Conservation (phyloP, 2,329 filamentous ascomycete species). For the Colletotrichum euphorbiae region DNA sequence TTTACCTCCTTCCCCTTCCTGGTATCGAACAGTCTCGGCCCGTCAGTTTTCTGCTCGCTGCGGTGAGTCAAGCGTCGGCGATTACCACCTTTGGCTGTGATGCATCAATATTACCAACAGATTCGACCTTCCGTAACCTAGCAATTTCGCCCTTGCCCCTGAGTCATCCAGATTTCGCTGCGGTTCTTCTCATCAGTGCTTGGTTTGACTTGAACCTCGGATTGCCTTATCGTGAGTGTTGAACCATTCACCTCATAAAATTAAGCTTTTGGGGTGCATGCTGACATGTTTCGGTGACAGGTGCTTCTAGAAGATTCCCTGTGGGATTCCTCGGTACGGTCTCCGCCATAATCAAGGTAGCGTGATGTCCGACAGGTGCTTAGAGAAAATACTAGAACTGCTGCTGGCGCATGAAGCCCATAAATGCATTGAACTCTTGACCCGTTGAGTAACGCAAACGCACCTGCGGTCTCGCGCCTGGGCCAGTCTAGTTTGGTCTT, state of each 20-base stretch:
- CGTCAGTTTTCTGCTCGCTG: neutral
- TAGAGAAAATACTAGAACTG: too few relatives aligned
- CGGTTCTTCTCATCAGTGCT: neutral
- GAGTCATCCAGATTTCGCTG: constrained; percentile 23
- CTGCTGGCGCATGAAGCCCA: too few relatives aligned
- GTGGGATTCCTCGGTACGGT: too few relatives aligned
- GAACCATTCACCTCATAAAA: neutral
- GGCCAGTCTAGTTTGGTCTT: too few relatives aligned
- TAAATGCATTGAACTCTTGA: too few relatives aligned
- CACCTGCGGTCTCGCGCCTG: too few relatives aligned
- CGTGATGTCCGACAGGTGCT: too few relatives aligned
- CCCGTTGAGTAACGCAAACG: too few relatives aligned
- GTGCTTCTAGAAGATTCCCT: too few relatives aligned
- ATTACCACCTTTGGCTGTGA: neutral
- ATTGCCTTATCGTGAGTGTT: neutral
- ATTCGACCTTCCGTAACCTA: neutral
- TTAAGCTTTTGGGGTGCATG: too few relatives aligned
- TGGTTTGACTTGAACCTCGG: neutral
- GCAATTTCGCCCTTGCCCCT: neutral
- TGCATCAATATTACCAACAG: neutral
- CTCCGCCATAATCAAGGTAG: too few relatives aligned
- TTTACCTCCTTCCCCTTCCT: neutral
- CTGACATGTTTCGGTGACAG: too few relatives aligned
- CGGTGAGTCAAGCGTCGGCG: constrained; percentile 15
- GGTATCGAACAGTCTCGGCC: constrained; percentile 24